Base-by-base conservation (phyloP, 768 basidiomycete species). In the Serendipita sp. region DNA sequence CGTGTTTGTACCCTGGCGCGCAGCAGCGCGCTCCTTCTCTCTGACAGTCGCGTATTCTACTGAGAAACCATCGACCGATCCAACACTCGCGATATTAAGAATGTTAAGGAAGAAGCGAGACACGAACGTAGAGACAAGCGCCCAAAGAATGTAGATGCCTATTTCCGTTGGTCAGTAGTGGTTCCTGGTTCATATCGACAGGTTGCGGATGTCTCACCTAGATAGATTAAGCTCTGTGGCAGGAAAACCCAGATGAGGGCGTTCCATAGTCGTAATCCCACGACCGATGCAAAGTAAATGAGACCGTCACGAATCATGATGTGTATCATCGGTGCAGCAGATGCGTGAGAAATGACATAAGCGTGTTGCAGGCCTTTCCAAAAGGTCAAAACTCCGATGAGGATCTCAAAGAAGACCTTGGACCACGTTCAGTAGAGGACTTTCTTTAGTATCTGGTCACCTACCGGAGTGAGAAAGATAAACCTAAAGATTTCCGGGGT, bases 201-300 rank as follows among this genome's bases (percentile, higher is more conserved):
- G 1, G 56, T n/a, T 24, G 24, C 2, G 1, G 28, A 32, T 4
- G n/a, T 8, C 35, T 16, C 35, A 60, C 56, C 56, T 4, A 60
- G 56, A 28, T 60, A 60, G 24, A 60, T 35, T 28, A 60, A 10
- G 16, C 28, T 32, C n/a, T 60, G 56, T n/a, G 56, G 56, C 28
- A 60, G 56, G 56, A 60, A 60, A 11, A 60, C 56, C 56, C 56
- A 60, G 10, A 60, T 60, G 24, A 60, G 34, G 10, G 56, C 56
- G n/a, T 60, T 60, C 56, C 56, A 60, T 60, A 60, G 24, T 24
- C 56, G 24, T 2, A 60, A n/a, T 35, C 56, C 56, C 13, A 24
- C 24, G 35, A 60, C 56, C 1, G 56, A 24, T 4, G 34, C 3
- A 28, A 60, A 60, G 16, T 28, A 60, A 4, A 35, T n/a, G n/a